Percentiles rank a stretch among this genome's conserved stretches.
These are phyloP conservation scores for Arthrobotrys entomopaga DNA, from an alignment of 2,329 filamentous ascomycete genomes.

Conservation along the genomic window DNA sequence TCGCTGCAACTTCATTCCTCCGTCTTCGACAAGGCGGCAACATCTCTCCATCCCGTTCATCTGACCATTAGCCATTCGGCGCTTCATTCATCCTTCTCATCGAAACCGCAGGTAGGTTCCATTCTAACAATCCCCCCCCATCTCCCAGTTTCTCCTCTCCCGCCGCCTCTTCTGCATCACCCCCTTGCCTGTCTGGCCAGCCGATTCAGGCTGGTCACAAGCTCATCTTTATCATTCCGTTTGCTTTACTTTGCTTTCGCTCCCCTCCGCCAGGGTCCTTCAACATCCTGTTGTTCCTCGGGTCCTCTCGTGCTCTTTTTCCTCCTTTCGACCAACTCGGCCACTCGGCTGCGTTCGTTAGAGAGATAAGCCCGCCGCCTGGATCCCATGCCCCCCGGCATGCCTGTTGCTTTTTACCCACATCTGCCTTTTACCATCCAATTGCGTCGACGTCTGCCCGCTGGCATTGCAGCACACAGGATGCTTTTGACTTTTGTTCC, in stretches of 20 bases:
- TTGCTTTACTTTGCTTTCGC: neutral
- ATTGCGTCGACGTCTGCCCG: slow-evolving; percentile 41
- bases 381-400: slow-evolving; percentile 30
- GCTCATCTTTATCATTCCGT: slow-evolving; percentile 27
- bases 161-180: slow-evolving; percentile 4
- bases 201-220: slow-evolving; percentile 51
- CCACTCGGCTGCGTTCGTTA: slow-evolving; percentile 25
- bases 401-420: slow-evolving; percentile 46
- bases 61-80: too few species aligned
- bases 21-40: slow-evolving; percentile 8
- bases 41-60: neutral
- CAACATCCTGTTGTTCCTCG: slow-evolving; percentile 2
- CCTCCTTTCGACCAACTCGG: slow-evolving; percentile 1
- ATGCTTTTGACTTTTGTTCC: slow-evolving; percentile 24
- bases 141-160: slow-evolving; percentile 6
- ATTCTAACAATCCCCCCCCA: neutral
- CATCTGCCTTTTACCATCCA: slow-evolving; percentile 50
- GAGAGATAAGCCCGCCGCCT: slow-evolving; percentile 32
- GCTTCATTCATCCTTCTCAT: neutral
- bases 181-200: slow-evolving; percentile 1
- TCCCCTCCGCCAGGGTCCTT: neutral
- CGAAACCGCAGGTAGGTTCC: slow-evolving; percentile 15
- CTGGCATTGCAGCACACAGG: slow-evolving; percentile 41
- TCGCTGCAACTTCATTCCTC: neutral
- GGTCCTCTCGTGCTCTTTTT: slow-evolving; percentile 15